Evolutionary conservation across 148 eudicot species (phyloP).

Genomic region (Talinum fruticosum): DNA sequence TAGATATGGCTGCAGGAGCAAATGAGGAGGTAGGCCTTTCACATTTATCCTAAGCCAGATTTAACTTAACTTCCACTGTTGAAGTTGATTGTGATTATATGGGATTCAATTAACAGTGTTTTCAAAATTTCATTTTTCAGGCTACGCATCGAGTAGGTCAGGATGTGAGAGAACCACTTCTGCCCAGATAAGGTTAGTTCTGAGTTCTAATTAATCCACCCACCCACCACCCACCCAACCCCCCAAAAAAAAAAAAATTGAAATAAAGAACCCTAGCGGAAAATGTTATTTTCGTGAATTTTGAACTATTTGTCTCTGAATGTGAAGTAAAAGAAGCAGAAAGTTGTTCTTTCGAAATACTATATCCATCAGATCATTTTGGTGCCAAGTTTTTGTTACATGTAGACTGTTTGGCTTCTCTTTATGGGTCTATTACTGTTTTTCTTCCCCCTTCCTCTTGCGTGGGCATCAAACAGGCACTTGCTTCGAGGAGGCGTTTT

Average conservation of each 20-base stretch:
- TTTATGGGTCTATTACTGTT: not conserved
- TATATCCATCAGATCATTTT: not conserved
- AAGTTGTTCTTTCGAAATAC: not conserved
- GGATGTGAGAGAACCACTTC: conserved; percentile 84
- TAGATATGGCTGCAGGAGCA: conserved; percentile 87
- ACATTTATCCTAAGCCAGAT: not conserved
- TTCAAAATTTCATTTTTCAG: conserved; percentile 37
- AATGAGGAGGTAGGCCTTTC: conserved; percentile 66
- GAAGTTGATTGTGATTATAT: conserved; percentile 2
- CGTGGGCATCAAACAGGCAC: too few relatives aligned
- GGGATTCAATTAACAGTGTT: conserved; percentile 7
- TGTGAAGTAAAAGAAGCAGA: not conserved
- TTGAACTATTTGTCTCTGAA: not conserved
- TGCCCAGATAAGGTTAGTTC: conserved; percentile 60
- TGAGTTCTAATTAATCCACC: not conserved
- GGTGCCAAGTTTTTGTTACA: not conserved
- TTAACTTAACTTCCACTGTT: not conserved
- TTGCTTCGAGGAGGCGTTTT: too few relatives aligned
- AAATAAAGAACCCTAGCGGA: too few relatives aligned
- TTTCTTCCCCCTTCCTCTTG: too few relatives aligned
- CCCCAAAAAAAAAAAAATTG: too few relatives aligned
- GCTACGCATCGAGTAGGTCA: conserved; percentile 63
- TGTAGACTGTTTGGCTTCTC: not conserved
- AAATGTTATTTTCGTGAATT: not conserved
- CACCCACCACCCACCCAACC: not conserved